Percentiles rank a stretch among this genome's conserved stretches.
phyloP scores from a whole-genome alignment of 2,329 filamentous ascomycete genomes.

The Paracorniculantispora psalliotae region DNA sequence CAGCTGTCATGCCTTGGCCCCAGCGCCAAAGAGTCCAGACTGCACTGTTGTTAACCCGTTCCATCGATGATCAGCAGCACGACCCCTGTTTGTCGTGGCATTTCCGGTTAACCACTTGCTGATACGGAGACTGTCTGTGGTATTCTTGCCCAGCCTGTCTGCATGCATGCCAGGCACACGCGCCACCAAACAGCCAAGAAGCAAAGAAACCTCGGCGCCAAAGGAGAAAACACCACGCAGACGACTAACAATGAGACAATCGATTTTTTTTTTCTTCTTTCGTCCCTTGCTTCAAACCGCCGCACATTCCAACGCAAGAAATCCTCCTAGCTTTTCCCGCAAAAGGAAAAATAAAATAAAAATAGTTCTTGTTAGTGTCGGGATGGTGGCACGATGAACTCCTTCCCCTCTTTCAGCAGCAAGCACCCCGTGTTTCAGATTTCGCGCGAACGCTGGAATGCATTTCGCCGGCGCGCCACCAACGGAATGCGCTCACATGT shows the following conservation, averaged over 20 bases:
- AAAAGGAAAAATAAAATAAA: background rate
- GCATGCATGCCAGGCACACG: background rate
- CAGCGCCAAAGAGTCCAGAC: background rate
- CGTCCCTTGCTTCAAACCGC: background rate
- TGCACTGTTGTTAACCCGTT: too few relatives aligned
- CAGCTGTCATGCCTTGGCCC: background rate
- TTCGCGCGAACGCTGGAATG: constrained; percentile 2
- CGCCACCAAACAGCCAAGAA: background rate
- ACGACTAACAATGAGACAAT: background rate
- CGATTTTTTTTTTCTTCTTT: background rate
- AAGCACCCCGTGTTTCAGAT: constrained; percentile 13
- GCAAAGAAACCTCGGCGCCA: background rate
- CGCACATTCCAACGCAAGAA: background rate
- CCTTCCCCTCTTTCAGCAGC: too few relatives aligned
- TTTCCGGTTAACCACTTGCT: too few relatives aligned
- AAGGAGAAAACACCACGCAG: background rate
- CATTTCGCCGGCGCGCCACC: background rate
- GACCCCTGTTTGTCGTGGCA: background rate
- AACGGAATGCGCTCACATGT: background rate
- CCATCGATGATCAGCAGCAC: constrained; percentile 6
- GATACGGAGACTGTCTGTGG: too few relatives aligned
- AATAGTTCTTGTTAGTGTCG: background rate
- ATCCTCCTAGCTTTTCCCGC: background rate
- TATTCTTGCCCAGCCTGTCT: constrained; percentile 2
- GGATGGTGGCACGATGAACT: background rate